Evolutionary conservation across 306 rosid genomes (phyloP), one percentile per base, ranked within the genome.

Genomic region (Cicer yamashitae): DNA sequence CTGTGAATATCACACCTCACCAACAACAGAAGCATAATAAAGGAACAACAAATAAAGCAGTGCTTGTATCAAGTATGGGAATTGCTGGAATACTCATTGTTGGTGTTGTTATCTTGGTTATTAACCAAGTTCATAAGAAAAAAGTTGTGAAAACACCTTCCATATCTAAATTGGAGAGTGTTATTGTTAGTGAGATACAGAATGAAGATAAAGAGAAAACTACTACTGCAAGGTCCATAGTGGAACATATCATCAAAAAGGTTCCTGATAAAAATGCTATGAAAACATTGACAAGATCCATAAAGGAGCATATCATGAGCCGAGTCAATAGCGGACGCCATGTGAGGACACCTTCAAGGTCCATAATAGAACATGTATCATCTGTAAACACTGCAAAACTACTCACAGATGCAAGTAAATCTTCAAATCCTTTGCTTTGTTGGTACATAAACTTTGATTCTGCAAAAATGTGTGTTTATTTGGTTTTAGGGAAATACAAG

Each of bases 351-450:
- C 65, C 65, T 25, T 50, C 85, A 51, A 84, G 83, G 83, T 83
- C 89, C 54, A 89, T 89, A 50, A 73, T 83, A 37, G 99, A 89
- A 85, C 85, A 70, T 63, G 87, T 52, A 41, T 86, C 92, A 0
- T 66, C 91, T 71, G 75, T 67, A 14, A 88, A 85, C 90, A 92
- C 96, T 6, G 92, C 96, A 63, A 90, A 85, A 79, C 87, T 90
- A 44, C 99, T 94, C 76, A 89, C 93, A 1, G 96, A 90, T 86
- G 99, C 99, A 77, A 90, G 99, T 94, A 87, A 91, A 76, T 78
- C 11, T 54, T 8, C 56, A 52, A 57, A 82, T 82, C 81, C 79
- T 75, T 70, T 71, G 76, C 52, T 18, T 40, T 52, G 47, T 79
- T 69, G 30, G 59, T 67, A 9, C 47, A 45, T 7, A 17, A 17